Percentiles rank a stretch among this genome's conserved stretches.
Evolutionary conservation across 2,329 filamentous ascomycete genomes (phyloP).

Genomic region (Chaetomiaceae sp.): DNA sequence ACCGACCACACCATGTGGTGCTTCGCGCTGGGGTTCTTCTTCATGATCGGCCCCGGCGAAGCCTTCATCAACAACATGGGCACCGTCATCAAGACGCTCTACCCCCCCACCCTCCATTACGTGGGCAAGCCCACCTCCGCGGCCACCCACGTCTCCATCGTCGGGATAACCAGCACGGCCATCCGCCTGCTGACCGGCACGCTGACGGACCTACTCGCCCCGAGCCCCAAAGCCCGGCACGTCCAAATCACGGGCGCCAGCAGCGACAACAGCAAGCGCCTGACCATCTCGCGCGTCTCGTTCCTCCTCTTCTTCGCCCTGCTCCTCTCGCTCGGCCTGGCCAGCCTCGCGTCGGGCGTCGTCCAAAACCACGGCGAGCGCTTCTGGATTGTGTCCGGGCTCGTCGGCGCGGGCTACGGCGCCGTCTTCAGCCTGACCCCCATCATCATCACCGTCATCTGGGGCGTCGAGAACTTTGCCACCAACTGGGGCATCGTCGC

Average conservation of each 20-base stretch:
- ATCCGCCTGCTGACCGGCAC: constrained; percentile 85
- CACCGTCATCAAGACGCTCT: constrained; percentile 84
- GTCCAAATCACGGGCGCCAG: constrained; percentile 39
- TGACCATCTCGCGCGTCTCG: constrained; percentile 68
- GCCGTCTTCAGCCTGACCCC: constrained; percentile 85
- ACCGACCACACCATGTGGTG: constrained; percentile 93
- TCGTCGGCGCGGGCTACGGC: constrained; percentile 88
- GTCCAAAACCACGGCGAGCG: constrained; percentile 70
- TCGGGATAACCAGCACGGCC: constrained; percentile 85
- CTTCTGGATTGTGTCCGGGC: constrained; percentile 80
- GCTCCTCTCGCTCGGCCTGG: constrained; percentile 69
- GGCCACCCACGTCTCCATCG: constrained; percentile 87
- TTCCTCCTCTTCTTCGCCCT: constrained; percentile 74
- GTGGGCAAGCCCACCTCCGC: constrained; percentile 51
- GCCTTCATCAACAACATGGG: constrained; percentile 97
- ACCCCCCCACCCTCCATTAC: constrained; percentile 49
- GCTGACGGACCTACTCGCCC: constrained; percentile 81
- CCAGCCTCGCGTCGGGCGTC: constrained; percentile 70
- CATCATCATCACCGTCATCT: constrained; percentile 92
- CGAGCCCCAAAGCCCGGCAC: constrained; percentile 56
- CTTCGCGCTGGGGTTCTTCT: constrained; percentile 83
- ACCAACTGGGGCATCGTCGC: constrained; percentile 97
- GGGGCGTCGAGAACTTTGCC: constrained; percentile 97
- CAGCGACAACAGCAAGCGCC: constrained; percentile 27
- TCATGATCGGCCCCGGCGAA: constrained; percentile 92